phyloP scores from a whole-genome alignment of 108 stramenopile genomes.

The Bacterosira constricta region DNA sequence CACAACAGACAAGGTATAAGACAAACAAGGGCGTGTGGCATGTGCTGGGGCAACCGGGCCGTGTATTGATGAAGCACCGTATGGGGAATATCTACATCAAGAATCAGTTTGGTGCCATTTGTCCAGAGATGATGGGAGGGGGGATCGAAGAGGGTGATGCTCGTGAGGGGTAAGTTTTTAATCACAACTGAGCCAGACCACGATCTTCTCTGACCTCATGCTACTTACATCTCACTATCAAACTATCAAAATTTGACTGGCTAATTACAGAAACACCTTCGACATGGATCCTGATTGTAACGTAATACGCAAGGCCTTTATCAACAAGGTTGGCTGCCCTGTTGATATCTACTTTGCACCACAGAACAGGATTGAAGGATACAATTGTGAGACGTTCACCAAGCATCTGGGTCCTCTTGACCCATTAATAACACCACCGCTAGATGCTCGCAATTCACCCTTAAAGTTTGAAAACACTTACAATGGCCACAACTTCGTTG shows the following conservation, averaged over 20 bases:
- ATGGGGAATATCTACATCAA: constrained; percentile 34
- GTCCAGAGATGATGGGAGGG: constrained; percentile 4
- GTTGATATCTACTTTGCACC: constrained; percentile 36
- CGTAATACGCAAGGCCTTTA: constrained; percentile 15
- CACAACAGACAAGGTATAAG: constrained; percentile 1
- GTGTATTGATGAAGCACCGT: constrained; percentile 30
- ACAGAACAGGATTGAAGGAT: background rate
- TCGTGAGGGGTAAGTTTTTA: background rate
- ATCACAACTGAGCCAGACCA: too few relatives aligned
- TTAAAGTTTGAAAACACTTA: constrained; percentile 15
- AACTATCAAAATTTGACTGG: background rate
- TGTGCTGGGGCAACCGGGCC: constrained; percentile 19
- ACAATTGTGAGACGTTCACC: constrained; percentile 10
- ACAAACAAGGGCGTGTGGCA: constrained; percentile 1
- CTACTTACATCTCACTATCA: background rate
- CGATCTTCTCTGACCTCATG: background rate
- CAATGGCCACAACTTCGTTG: constrained; percentile 24
- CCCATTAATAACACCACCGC: background rate
- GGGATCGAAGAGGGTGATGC: background rate
- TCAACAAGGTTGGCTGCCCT: constrained; percentile 42
- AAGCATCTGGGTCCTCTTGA: constrained; percentile 13
- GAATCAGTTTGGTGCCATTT: constrained; percentile 12
- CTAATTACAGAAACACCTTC: background rate
- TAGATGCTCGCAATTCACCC: constrained; percentile 10
- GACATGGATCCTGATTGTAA: constrained; percentile 24